A percentile compares a stretch with the other conserved stretches of the same genome.
Conservation (phyloP, 2,329 filamentous ascomycete genomes). For the Ophiostoma novo-ulmi region DNA sequence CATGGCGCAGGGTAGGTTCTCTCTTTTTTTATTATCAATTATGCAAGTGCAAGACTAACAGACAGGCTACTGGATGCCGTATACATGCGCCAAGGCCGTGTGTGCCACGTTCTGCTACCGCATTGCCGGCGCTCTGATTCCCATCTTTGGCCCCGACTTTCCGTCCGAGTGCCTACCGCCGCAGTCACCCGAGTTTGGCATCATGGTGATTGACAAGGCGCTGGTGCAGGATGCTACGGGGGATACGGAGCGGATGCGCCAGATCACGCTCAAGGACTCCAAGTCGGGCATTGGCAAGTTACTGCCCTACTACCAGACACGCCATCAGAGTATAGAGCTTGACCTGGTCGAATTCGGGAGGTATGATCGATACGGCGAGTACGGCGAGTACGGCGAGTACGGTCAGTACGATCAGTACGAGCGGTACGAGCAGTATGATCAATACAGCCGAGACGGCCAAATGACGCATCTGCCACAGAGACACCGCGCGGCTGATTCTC, state of each 20-base stretch:
- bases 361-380: not conserved
- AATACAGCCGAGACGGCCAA: not conserved
- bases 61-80: slow-evolving; percentile 95
- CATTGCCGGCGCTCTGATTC: slow-evolving; percentile 80
- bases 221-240: slow-evolving; percentile 50
- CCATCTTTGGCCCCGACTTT: slow-evolving; percentile 83
- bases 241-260: slow-evolving; percentile 43
- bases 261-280: slow-evolving; percentile 26
- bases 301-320: not conserved
- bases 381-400: not conserved
- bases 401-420: not conserved
- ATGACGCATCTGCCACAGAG: not conserved
- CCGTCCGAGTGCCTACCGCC: slow-evolving; percentile 63
- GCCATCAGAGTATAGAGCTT: not conserved
- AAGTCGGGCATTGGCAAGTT: not conserved
- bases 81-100: slow-evolving; percentile 74
- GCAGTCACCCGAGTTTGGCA: slow-evolving; percentile 57
- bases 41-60: not conserved
- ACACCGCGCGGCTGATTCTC: no score
- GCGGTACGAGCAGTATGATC: not conserved
- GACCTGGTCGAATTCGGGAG: not conserved
- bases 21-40: not conserved
- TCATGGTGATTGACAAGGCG: slow-evolving; percentile 59
- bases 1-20: slow-evolving; percentile 69
- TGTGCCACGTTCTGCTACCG: slow-evolving; percentile 84